Base-by-base conservation (phyloP, 2,329 filamentous ascomycete genomes). In the Clonostachys chloroleuca region DNA sequence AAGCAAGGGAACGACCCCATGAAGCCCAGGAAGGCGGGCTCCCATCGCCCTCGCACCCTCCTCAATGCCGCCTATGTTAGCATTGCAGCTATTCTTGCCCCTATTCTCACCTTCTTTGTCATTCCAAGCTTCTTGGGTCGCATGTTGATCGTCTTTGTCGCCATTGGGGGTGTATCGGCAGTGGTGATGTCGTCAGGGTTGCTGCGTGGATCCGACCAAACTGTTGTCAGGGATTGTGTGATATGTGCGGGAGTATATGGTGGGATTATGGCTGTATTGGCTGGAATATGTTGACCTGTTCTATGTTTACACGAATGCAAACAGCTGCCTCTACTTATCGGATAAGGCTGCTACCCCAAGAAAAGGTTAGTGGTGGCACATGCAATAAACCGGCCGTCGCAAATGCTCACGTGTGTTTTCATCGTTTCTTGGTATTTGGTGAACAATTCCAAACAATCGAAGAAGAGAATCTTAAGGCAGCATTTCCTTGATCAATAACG, bases 61-160 rank as follows among this genome's bases (percentile, higher is more conserved):
- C 35, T 37, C 13, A 43, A 49, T 30, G 24, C 54, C 12, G 50
- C 45, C 5, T 40, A 60, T 9, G 59, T 54, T 18, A 52, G 56
- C 18, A 51, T 57, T 30, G 47, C 56, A 13, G 59, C 58, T 0
- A 66, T 86, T 3, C 61, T 85, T 6, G 63, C 81, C 1, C 82
- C 83, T 0, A 67, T 84, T 2, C 56, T 85, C 9, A 73, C 78
- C 1, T 86, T 86, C 56, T 61, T 72, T 6, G 68, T 82, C 18
- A 77, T 86, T 17, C 70, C 75, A 0, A 73, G 75, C 6, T 81
- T 84, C 50, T 58, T 75, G 0, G 78, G 75, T 2, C 72, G 81
- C n/a, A 70, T 85, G 52, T 73, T 74, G 0, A 73, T 86, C 3
- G 75, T 82, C 3, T 55, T 74, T 5, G 65, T 84, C 0, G 73